Base-by-base conservation (phyloP, 305 asterid species). In the Caryopteris hybrid region DNA sequence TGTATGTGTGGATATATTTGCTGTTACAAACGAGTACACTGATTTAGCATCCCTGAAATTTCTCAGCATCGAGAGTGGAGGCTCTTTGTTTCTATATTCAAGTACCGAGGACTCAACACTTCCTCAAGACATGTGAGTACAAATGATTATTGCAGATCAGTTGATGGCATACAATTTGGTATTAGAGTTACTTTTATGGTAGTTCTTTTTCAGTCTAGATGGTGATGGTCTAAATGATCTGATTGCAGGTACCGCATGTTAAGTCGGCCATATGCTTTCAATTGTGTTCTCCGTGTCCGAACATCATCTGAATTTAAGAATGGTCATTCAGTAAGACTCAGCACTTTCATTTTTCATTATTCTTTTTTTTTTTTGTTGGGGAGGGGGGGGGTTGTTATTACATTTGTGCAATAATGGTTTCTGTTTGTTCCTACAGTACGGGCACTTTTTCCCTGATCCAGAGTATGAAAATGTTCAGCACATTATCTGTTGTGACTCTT, bases 361-460 rank as follows among this genome's bases (percentile, higher is more conserved):
- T 64, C 5, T 2, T 33, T 1, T 36, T 36, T 36, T 36, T 36
- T 0, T 36, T 2, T 36, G 21, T 2, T 2, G 31, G 31, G 2
- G 31, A 4, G 31, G 31, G 31, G 31, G 31, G 2, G 31, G 31
- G 43, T 51, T 46, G n/a, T 60, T 59, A 20, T 64, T 29, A 3
- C 59, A 31, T 47, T 53, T 71, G 38, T 79, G 68, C 48, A 67
- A 57, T 76, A 75, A 80, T 76, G 52, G 71, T 55, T 71, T 43
- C 63, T 48, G 45, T 73, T 74, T 82, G 66, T 62, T 82, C 64
- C 78, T 73, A 72, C 97, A 93, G 99, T 93, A 88, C 76, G 99
- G 99, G 39, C 99, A 93, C 82, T 93, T 88, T 84, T 93, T 93
- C 79, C 97, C 99, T 14, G 99, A 93, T 74, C 97, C 99, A 3